Evolutionary conservation across 805 yeast genomes (phyloP).

Genomic region (Kluyveromyces aestuarii): DNA sequence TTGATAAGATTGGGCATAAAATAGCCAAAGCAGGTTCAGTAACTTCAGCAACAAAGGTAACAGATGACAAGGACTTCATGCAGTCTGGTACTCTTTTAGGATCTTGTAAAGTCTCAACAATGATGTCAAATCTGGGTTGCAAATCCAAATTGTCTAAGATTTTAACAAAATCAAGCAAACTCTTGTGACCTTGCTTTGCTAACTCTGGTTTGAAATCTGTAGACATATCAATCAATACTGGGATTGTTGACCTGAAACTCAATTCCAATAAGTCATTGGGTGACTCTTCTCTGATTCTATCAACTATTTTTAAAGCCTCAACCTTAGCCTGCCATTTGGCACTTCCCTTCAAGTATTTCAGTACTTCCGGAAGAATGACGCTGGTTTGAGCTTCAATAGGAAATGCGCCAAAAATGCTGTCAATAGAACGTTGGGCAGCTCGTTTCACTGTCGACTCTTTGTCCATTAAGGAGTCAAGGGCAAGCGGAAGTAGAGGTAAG

Average conservation of each 20-base stretch:
- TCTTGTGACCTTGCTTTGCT: conserved; percentile 71
- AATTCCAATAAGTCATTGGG: conserved; percentile 81
- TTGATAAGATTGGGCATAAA: conserved; percentile 84
- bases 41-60: conserved; percentile 96
- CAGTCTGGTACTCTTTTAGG: conserved; percentile 85
- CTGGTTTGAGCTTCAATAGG: conserved; percentile 73
- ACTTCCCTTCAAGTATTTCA: conserved; percentile 59
- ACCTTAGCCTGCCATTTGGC: conserved; percentile 92
- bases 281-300: conserved; percentile 64
- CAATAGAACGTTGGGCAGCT: conserved; percentile 75
- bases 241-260: conserved; percentile 70
- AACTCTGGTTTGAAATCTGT: conserved; percentile 96
- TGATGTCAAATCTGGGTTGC: conserved; percentile 72
- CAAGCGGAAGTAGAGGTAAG: conserved; percentile 49
- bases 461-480: conserved; percentile 70
- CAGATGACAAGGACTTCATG: conserved; percentile 81
- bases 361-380: conserved; percentile 52
- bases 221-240: conserved; percentile 78
- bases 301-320: conserved; percentile 67
- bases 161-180: conserved; percentile 62
- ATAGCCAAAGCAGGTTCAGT: conserved; percentile 91
- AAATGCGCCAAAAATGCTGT: conserved; percentile 56
- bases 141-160: conserved; percentile 90
- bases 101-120: conserved; percentile 82
- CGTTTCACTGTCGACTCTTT: conserved; percentile 81